Conservation (phyloP, 2,329 filamentous ascomycete species). For the Alternaria sp. region DNA sequence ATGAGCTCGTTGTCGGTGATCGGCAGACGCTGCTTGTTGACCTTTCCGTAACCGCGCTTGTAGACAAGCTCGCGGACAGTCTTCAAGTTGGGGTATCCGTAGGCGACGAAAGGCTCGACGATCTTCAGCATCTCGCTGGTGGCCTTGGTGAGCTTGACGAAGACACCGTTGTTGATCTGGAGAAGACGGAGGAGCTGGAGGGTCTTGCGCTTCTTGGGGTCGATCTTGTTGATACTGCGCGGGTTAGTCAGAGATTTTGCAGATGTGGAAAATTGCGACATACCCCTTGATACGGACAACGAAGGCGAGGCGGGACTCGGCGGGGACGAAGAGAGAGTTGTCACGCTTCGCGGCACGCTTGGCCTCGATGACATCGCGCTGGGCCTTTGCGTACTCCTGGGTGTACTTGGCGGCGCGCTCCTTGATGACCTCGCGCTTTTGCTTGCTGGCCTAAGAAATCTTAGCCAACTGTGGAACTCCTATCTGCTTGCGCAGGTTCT, state of each 20-base stretch:
- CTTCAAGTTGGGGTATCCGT: constrained; percentile 99
- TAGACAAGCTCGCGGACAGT: constrained; percentile 98
- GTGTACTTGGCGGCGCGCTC: constrained; percentile 99
- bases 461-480: constrained; percentile 49
- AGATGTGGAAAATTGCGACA: constrained; percentile 34
- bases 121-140: constrained; percentile 95
- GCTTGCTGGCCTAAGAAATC: constrained; percentile 85
- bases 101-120: constrained; percentile 98
- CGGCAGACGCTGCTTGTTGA: constrained; percentile 97
- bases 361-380: constrained; percentile 97
- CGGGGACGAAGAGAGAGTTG: constrained; percentile 92
- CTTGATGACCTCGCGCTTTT: constrained; percentile 99
- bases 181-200: constrained; percentile 99
- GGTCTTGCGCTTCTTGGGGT: constrained; percentile 99
- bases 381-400: constrained; percentile 97
- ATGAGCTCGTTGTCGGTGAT: constrained; percentile 98
- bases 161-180: constrained; percentile 99
- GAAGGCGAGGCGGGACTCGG: constrained; percentile 97
- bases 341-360: constrained; percentile 87
- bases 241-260: constrained; percentile 7
- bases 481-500: constrained; percentile 45
- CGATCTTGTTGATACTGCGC: constrained; percentile 99
- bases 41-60: constrained; percentile 97
- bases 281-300: constrained; percentile 98
- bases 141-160: constrained; percentile 97